Evolutionary conservation across 192 early-diverging fungal genomes (phyloP), one percentile per base, ranked within the genome.

Genomic region (Coemansia sp.): DNA sequence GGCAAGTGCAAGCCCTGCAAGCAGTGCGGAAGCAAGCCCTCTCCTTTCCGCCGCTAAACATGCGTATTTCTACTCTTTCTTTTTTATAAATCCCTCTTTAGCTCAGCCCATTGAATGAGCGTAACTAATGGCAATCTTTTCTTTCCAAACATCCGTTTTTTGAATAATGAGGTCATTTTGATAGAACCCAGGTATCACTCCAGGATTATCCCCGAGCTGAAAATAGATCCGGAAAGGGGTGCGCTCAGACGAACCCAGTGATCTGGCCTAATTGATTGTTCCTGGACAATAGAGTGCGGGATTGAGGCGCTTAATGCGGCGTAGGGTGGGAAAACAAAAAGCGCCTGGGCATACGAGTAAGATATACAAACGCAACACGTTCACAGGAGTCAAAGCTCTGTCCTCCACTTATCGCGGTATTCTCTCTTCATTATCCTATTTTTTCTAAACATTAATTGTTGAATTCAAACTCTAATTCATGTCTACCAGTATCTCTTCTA

Each of bases 1-100:
- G 82, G 82, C 74, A 84, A 84, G 82, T 84, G 82, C 82, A 84
- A 79, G 82, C 68, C 77, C 42, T 84, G 82, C 82, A 76, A 76
- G 51, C 73, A 77, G 77, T 84, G 82, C 77, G 43, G 55, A 16
- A 18, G 52, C 70, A 62, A 57, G 41, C 63, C 63, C 31, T 69
- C 68, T 33, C 76, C 72, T n/a, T 61, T 66, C 63, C 80, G 73
- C 42, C 81, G 81, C 65, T 78, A 83, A 65, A 36, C 20, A n/a
- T 18, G 64, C 44, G 24, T 15, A 42, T 31, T 16, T 27, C 44
- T n/a, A 11, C n/a, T 67, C 51, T 27, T 40, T 24, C 12, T 3
- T 24, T 15, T 60, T 44, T 15, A 12, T 15, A 12, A 60, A 60
- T 16, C 16, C 34, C 15, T 60, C n/a, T n/a, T 18, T 34, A 60